Conservation (phyloP, 306 rosid species). For the Citrullus mucosospermus region DNA sequence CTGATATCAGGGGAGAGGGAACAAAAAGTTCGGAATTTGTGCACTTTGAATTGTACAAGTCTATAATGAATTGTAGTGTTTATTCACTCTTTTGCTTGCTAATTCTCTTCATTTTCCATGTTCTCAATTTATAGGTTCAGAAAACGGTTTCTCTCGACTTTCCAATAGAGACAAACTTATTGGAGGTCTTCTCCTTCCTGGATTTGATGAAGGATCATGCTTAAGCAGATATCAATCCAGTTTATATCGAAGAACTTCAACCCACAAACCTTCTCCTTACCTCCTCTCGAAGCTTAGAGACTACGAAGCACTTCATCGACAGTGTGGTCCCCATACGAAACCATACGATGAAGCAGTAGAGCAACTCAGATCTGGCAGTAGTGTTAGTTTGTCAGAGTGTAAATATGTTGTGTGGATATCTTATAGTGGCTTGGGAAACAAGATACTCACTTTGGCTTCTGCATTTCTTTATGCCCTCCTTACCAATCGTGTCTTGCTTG, state of each 20-base stretch:
- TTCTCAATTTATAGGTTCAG: conserved; percentile 24
- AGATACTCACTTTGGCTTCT: conserved; percentile 48
- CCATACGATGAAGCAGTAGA: conserved; percentile 36
- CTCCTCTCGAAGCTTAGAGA: conserved; percentile 41
- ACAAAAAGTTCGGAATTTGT: neutral
- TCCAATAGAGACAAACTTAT: conserved; percentile 20
- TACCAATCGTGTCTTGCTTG: conserved; percentile 61
- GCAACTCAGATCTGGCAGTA: conserved; percentile 28
- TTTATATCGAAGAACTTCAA: conserved; percentile 22
- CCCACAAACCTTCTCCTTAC: conserved; percentile 40
- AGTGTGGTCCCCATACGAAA: conserved; percentile 51
- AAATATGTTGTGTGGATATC: conserved; percentile 63
- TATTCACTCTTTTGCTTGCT: neutral
- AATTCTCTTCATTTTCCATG: neutral
- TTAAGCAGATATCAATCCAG: conserved; percentile 49
- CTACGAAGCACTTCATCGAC: conserved; percentile 46
- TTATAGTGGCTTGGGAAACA: conserved; percentile 69
- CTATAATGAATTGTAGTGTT: neutral
- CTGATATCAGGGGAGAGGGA: neutral
- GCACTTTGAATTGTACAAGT: neutral
- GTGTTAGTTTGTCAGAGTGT: conserved; percentile 23
- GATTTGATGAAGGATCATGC: conserved; percentile 49
- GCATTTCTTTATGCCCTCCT: conserved; percentile 61
- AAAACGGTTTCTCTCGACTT: conserved; percentile 14
- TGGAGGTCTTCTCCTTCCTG: conserved; percentile 45